Evolutionary conservation across 108 stramenopile species (phyloP).

Genomic region (Skeletonema potamos): DNA sequence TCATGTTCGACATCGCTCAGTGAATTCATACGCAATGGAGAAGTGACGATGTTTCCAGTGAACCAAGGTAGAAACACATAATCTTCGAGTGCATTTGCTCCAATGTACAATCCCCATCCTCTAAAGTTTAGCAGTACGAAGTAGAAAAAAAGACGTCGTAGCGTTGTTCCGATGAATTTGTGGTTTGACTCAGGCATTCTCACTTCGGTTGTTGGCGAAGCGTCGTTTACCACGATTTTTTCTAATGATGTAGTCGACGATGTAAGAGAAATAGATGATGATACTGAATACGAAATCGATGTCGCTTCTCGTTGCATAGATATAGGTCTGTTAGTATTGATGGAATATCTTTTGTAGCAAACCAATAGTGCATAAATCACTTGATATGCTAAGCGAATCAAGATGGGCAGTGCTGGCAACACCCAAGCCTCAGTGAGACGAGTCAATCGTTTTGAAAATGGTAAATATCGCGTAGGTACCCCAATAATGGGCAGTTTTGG

Average conservation of each 20-base stretch:
- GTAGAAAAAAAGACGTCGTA: constrained; percentile 57
- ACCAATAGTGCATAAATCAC: neutral
- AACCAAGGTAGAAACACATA: constrained; percentile 31
- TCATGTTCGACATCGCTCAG: constrained; percentile 34
- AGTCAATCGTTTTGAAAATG: constrained; percentile 58
- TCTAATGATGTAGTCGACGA: neutral
- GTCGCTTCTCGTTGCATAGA: neutral
- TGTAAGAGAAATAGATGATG: constrained; percentile 10
- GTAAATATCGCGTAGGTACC: constrained; percentile 26
- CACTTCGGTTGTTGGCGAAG: neutral
- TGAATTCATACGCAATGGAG: constrained; percentile 26
- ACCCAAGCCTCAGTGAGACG: constrained; percentile 76
- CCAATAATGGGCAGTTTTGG: constrained; percentile 22
- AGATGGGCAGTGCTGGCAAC: constrained; percentile 73
- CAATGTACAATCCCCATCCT: constrained; percentile 65
- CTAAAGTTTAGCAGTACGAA: constrained; percentile 64
- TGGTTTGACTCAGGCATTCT: neutral
- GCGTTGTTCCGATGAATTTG: constrained; percentile 1
- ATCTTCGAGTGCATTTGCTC: constrained; percentile 65
- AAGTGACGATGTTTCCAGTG: constrained; percentile 21
- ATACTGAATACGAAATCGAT: constrained; percentile 4
- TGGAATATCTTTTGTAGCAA: constrained; percentile 2
- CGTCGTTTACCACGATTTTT: neutral
- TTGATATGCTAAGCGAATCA: constrained; percentile 50
- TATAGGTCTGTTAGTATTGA: neutral